Conservation (phyloP, 495 filamentous ascomycete species). For the Aspergillus nanangensis region DNA sequence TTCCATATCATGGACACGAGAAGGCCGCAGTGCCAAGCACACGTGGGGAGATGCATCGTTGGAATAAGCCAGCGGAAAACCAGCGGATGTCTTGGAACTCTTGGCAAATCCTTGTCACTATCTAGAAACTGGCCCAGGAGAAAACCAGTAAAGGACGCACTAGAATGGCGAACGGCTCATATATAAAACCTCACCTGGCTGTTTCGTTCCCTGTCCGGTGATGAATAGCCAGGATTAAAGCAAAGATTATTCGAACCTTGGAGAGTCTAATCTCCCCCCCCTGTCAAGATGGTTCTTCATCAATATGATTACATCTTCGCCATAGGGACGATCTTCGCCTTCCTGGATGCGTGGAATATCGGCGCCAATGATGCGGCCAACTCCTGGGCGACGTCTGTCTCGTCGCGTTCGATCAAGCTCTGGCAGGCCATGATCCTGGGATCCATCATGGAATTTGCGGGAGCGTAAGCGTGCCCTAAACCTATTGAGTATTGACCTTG, state of each 20-base stretch:
- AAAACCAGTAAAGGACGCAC: too few species aligned
- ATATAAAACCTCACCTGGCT: too few species aligned
- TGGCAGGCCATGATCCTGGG: constrained; percentile 17
- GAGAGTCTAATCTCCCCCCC: not conserved
- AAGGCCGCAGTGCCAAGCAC: too few species aligned
- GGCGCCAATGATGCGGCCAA: constrained; percentile 20
- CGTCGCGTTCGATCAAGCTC: constrained; percentile 15
- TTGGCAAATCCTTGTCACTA: too few species aligned
- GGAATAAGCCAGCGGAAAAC: too few species aligned
- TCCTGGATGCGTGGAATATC: constrained; percentile 18
- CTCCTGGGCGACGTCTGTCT: constrained; percentile 17
- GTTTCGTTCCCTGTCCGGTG: too few species aligned
- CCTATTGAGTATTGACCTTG: not conserved
- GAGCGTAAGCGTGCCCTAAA: constrained; percentile 5
- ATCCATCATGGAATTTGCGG: constrained; percentile 14
- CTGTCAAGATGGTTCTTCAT: constrained; percentile 9
- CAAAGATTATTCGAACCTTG: not conserved
- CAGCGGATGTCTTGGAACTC: too few species aligned
- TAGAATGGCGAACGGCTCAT: too few species aligned
- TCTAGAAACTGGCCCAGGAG: too few species aligned
- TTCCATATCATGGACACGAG: too few species aligned
- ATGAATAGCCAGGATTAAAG: not conserved
- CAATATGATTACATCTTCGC: constrained; percentile 17
- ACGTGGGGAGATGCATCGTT: too few species aligned
- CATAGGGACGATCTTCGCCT: constrained; percentile 17